Base-by-base conservation (phyloP, 2,329 filamentous ascomycete genomes). In the Trichophyton equinum region DNA sequence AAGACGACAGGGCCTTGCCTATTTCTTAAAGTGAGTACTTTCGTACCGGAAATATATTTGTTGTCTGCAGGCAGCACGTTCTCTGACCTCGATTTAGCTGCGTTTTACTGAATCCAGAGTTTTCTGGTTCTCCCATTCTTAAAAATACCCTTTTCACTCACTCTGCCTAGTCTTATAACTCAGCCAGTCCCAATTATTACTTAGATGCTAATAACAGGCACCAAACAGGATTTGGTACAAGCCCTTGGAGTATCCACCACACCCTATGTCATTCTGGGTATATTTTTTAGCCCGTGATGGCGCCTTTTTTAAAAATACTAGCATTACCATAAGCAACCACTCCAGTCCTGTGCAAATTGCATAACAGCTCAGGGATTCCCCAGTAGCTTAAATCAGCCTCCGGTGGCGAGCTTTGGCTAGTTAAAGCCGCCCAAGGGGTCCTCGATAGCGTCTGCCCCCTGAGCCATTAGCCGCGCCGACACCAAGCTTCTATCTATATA, bases 71-170 rank as follows among this genome's bases (percentile, higher is more conserved):
- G 8, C 38, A 9, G 2, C 20, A 58, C 30, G 44, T 20, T 51
- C 57, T 42, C 59, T 64, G 42, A 58, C 65, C 62, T 60, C 65
- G 62, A 51, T 36, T 36, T 70, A 95, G 90, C 71, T 96, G 91
- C 75, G 86, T 96, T 63, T 76, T 97, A 65, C 77, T 96, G 33
- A 96, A 96, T 72, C 92, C 92, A 0, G 91, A 96, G 73, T 96
- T 96, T 70, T 89, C 91, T 38, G 88, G 88, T 9, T 94, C 89
- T n/a, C 89, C 91, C 0, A 84, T 96, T 1, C 79, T 96, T 49
- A 95, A 94, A 71, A 90, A 95, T 62, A 96, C 96, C 71, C 79
- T 96, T 58, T 94, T 95, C 72, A 59, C 56, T 11, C 63, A 64
- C 56, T 61, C 47, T 9, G 42, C 56, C 33, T 64, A 53, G 61